These are phyloP conservation scores for Oryza brachyantha DNA, from an alignment of 176 grass and related monocot species.

Conservation along the genomic window DNA sequence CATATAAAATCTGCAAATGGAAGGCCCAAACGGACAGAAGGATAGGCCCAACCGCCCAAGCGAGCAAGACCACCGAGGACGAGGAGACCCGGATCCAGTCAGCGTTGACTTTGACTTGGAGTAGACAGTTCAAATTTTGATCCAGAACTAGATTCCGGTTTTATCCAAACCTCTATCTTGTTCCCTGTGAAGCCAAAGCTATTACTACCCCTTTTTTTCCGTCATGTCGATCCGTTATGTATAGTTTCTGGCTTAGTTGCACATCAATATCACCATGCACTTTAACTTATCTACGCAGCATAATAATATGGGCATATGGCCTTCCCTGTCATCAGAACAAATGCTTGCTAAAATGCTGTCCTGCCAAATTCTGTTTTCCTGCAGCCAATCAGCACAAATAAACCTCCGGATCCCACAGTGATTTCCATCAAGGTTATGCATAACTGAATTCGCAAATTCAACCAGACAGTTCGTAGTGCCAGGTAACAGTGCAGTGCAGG, in stretches of 20 bases:
- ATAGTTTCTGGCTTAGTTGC: neutral
- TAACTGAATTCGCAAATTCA: neutral
- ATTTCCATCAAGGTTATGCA: neutral
- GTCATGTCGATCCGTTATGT: neutral
- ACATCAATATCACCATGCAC: neutral
- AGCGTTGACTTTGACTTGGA: neutral
- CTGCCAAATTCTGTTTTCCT: neutral
- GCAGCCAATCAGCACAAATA: neutral
- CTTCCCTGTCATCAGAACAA: neutral
- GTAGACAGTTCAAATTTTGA: neutral
- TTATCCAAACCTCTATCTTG: neutral
- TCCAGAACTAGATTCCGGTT: neutral
- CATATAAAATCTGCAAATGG: neutral
- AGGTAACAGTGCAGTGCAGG: neutral
- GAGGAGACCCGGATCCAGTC: neutral
- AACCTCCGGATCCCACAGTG: neutral
- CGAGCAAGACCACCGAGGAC: neutral
- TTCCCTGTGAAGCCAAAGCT: neutral
- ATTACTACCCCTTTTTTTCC: neutral
- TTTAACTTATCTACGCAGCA: neutral
- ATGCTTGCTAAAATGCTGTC: neutral
- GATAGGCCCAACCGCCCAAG: neutral
- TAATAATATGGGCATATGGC: no score
- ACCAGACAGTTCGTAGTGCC: neutral
- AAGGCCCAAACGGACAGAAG: neutral